Base-by-base conservation (phyloP, 345 rosid species). In the Firmiana major region DNA sequence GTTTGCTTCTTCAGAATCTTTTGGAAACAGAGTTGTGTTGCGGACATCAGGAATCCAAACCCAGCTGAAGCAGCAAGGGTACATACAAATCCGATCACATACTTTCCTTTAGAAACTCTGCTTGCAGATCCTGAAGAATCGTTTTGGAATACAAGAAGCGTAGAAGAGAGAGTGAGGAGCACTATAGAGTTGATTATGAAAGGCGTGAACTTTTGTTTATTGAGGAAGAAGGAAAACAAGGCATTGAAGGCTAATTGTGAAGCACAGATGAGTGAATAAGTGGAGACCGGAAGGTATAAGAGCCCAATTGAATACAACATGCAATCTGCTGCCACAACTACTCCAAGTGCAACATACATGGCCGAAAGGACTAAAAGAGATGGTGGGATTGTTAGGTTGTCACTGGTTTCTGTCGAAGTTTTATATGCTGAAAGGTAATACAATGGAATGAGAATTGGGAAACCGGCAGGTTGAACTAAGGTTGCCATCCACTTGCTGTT, bases 401-500 rank as follows among this genome's bases (percentile, higher is more conserved):
- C 12, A 78, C 9, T 54, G 63, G 34, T 46, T 45, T 24, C n/a
- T 67, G 19, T 19, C 26, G 82, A 8, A 15, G 17, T 63, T 68
- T 77, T 80, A 58, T 10, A 54, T 31, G 16, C 10, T 21, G 87
- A 63, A 46, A 86, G 70, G 78, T 71, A 81, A 28, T 84, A 87
- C 57, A 67, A 80, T 26, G 91, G 92, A 59, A 89, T 57, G 69
- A 89, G 88, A 75, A 86, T 67, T 1, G 87, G 87, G 81, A 90
- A 89, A 54, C 92, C 92, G 0, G 74, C 69, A n/a, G 76, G 49
- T 73, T 89, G 92, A 9, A 85, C 81, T 0, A 86, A 76, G 36
- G 90, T 76, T 72, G 83, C 83, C 81, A 89, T 76, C 89, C 90
- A 89, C 73, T 79, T 83, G 80, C 89, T 85, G 22, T 77, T 84